Base-by-base conservation (phyloP, 441 rosid genomes). In the Erodium trifolium region DNA sequence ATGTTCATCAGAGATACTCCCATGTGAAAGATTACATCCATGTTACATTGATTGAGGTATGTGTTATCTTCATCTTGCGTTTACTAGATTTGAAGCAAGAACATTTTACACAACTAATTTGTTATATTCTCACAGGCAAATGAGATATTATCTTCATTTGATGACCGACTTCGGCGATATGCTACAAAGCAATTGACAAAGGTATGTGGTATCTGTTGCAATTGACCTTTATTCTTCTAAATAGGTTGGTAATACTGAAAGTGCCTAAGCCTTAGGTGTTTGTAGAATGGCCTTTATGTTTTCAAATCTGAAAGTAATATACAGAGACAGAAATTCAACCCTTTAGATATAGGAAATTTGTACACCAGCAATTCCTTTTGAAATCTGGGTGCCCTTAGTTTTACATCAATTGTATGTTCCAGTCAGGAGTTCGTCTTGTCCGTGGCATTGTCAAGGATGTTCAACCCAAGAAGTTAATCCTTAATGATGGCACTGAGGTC, bases 361-460 rank as follows among this genome's bases (percentile, higher is more conserved):
- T 68, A 66, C 60, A 13, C 59, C 10, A 37, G 70, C 29, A 45
- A 18, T 13, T 41, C 68, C 47, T 0, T 60, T 34, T 27, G 6
- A 64, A n/a, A 8, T 67, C 37, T 57, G 29, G 34, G 37, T 19
- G 5, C 29, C 49, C 69, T 71, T 43, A 67, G 34, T 27, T 41
- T 47, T 70, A 27, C 71, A 51, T 65, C 57, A 67, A 8, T 41
- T 49, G 65, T 68, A 73, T 78, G 64, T 71, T 59, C 77, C 92
- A 92, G 96, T 87, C 91, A 73, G 95, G 98, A 77, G 98, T 92
- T 75, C 86, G 71, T 67, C 87, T 92, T 68, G 91, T 92, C 53
- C 89, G 83, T 66, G 98, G 98, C 62, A 73, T 86, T 76, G 98
- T 92, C 73, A 92, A 87, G 82, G 96, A 86, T 75, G 96, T 92